Evolutionary conservation across 2,329 filamentous ascomycete species (phyloP).

Genomic region (Chrysoporthe austroafricana): DNA sequence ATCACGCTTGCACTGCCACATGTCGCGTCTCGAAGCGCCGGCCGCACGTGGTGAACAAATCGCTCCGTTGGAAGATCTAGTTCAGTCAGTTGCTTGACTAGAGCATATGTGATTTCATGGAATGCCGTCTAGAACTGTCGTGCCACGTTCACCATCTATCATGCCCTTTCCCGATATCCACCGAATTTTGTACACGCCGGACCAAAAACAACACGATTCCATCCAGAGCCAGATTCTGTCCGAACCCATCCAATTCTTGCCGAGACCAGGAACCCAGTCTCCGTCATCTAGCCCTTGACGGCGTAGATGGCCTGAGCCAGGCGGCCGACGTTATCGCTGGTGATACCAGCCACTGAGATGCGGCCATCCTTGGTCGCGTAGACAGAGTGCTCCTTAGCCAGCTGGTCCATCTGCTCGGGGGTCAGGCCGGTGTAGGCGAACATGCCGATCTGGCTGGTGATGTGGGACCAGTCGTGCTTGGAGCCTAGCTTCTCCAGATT

Average conservation of each 20-base stretch:
- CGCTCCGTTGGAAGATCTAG: background rate
- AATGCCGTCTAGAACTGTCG: slow-evolving; percentile 10
- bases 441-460: slow-evolving; percentile 99
- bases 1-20: background rate
- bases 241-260: background rate
- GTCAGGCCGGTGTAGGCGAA: slow-evolving; percentile 97
- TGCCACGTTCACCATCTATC: slow-evolving; percentile 8
- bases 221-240: background rate
- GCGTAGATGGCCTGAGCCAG: slow-evolving; percentile 85
- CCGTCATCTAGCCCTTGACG: slow-evolving; percentile 65
- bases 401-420: slow-evolving; percentile 85
- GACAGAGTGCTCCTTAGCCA: slow-evolving; percentile 95
- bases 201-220: background rate
- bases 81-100: background rate
- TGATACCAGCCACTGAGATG: slow-evolving; percentile 86
- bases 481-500: slow-evolving; percentile 94
- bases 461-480: slow-evolving; percentile 98
- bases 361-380: slow-evolving; percentile 94
- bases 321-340: slow-evolving; percentile 75
- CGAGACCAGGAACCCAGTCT: background rate
- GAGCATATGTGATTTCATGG: background rate
- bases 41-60: too few relatives aligned
- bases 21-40: background rate
- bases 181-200: slow-evolving; percentile 18
- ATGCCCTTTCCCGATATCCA: background rate